Percentiles rank a stretch among this genome's conserved stretches.
Conservation (phyloP, 2,329 filamentous ascomycete species). For the Sclerotinia spermophila region DNA sequence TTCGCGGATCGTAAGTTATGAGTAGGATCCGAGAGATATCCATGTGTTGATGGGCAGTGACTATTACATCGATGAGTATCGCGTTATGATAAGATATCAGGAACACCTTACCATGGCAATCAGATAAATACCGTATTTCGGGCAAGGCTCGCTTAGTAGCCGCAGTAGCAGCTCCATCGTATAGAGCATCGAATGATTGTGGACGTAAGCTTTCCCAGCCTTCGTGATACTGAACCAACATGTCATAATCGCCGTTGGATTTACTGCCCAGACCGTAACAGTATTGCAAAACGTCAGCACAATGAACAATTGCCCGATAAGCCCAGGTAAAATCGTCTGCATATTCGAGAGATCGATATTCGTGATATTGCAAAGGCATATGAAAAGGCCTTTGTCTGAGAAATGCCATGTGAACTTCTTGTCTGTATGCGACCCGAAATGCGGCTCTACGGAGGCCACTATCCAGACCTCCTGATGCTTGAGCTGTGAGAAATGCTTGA, state of each 20-base stretch:
- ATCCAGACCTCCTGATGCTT: constrained; percentile 34
- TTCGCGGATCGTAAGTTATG: constrained; percentile 40
- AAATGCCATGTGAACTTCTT: constrained; percentile 48
- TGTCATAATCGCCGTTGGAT: constrained; percentile 23
- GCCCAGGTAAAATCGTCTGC: constrained; percentile 29
- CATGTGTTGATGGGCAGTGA: constrained; percentile 42
- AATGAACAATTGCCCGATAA: constrained; percentile 27
- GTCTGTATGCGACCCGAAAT: constrained; percentile 47
- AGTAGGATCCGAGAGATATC: constrained; percentile 41
- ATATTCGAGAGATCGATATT: constrained; percentile 26
- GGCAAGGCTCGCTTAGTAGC: constrained; percentile 20
- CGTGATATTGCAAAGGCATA: constrained; percentile 39
- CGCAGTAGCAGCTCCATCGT: constrained; percentile 15
- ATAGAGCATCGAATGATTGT: constrained; percentile 28
- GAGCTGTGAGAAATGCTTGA: constrained; percentile 30
- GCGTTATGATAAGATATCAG: background rate
- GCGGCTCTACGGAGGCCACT: constrained; percentile 43
- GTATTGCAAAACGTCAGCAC: constrained; percentile 28
- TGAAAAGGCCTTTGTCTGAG: constrained; percentile 41
- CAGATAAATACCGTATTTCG: constrained; percentile 28
- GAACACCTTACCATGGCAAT: constrained; percentile 27
- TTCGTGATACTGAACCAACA: constrained; percentile 23
- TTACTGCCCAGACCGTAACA: constrained; percentile 26
- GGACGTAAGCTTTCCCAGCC: constrained; percentile 25
- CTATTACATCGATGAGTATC: constrained; percentile 21